phyloP scores from a whole-genome alignment of 495 filamentous ascomycete genomes.

The Schizothecium vesticola region DNA sequence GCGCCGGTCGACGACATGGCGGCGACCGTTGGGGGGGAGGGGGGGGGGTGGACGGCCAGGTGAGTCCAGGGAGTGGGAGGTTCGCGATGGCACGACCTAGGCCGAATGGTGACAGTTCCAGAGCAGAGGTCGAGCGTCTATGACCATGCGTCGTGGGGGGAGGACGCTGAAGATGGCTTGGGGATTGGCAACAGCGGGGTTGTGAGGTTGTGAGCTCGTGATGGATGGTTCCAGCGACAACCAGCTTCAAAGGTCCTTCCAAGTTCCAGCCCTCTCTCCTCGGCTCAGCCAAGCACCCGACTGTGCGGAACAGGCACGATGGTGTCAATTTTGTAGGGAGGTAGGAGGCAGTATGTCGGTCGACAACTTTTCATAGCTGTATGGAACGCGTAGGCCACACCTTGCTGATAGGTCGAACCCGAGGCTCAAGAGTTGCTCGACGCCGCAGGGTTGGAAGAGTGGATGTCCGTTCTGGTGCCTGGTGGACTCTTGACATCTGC shows the following conservation, averaged over 20 bases:
- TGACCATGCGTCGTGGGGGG: background rate
- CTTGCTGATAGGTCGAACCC: background rate
- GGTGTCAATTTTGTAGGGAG: background rate
- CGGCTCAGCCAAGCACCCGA: background rate
- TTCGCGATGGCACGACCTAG: background rate
- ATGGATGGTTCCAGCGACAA: background rate
- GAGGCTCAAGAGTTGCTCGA: background rate
- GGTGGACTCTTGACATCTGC: background rate
- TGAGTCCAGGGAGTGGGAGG: background rate
- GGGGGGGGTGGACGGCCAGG: background rate
- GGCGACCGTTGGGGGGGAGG: conserved; percentile 1
- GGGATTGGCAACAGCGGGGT: background rate
- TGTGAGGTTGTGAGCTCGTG: background rate
- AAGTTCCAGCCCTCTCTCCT: background rate
- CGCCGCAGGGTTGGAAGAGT: background rate
- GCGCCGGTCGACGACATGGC: conserved; percentile 48
- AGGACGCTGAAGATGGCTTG: too few relatives aligned
- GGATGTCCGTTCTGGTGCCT: background rate
- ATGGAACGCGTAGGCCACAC: background rate
- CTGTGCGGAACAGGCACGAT: background rate
- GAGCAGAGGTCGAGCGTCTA: background rate
- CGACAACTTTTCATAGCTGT: background rate
- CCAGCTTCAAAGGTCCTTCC: background rate
- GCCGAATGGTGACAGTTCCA: background rate
- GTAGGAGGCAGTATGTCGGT: background rate